A percentile compares a stretch with the other conserved stretches of the same genome.
These are phyloP conservation scores for Trypanosoma caninum DNA, from an alignment of 208 protist species.

Conservation along the genomic window DNA sequence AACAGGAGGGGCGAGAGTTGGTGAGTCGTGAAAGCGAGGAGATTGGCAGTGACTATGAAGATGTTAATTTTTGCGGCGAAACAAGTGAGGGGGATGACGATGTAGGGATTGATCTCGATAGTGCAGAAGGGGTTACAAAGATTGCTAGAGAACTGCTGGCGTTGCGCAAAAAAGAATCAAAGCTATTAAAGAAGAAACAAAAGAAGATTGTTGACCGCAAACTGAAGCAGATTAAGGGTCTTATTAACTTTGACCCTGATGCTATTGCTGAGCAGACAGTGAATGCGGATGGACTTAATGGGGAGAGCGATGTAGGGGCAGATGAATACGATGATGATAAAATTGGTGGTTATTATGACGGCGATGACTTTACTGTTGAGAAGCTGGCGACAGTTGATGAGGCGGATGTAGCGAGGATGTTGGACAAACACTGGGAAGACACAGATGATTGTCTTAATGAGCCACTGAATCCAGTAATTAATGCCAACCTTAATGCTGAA, in stretches of 20 bases:
- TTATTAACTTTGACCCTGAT: constrained; percentile 92
- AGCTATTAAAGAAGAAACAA: constrained; percentile 90
- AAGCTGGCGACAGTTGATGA: constrained; percentile 65
- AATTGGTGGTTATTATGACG: constrained; percentile 28
- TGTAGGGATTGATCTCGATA: constrained; percentile 71
- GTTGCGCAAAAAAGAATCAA: constrained; percentile 77
- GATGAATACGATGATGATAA: constrained; percentile 14
- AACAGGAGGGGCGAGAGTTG: constrained; percentile 15
- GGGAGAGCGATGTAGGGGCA: constrained; percentile 12
- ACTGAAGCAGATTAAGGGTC: constrained; percentile 88
- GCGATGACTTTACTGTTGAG: constrained; percentile 77
- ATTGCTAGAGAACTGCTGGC: constrained; percentile 87
- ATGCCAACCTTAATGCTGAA: constrained; percentile 71
- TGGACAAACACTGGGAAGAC: constrained; percentile 51
- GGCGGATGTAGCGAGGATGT: constrained; percentile 44
- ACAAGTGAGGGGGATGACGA: constrained; percentile 27
- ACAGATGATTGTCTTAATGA: constrained; percentile 56
- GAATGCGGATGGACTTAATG: constrained; percentile 58
- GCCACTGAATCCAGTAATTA: constrained; percentile 73
- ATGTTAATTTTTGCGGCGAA: constrained; percentile 15
- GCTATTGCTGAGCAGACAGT: constrained; percentile 63
- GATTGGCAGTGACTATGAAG: neutral
- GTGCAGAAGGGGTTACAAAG: constrained; percentile 69
- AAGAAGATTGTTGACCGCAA: constrained; percentile 92
- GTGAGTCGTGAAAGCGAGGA: constrained; percentile 8